Conservation (phyloP, 805 yeast genomes). For the Pichia paraexigua region DNA sequence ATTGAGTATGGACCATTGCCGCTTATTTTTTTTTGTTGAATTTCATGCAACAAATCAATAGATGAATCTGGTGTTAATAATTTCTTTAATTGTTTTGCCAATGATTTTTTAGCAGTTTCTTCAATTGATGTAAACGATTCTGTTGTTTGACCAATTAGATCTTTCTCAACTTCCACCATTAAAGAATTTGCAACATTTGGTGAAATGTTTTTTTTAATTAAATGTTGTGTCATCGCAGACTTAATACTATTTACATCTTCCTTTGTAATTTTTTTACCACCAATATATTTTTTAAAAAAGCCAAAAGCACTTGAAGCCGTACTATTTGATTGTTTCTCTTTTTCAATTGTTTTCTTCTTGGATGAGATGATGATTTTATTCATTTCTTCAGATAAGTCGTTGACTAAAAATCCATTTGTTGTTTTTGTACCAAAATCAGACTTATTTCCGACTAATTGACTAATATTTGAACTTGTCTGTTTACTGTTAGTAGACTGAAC, state of each 20-base stretch:
- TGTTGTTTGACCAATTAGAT: slow-evolving; percentile 65
- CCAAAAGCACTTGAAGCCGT: slow-evolving; percentile 40
- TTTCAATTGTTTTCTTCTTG: slow-evolving; percentile 16
- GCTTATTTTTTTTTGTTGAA: slow-evolving; percentile 39
- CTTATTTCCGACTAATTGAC: slow-evolving; percentile 33
- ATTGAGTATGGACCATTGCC: slow-evolving; percentile 74
- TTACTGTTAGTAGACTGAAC: slow-evolving; percentile 11
- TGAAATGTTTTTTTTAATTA: slow-evolving; percentile 82
- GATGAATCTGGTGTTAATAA: slow-evolving; percentile 89
- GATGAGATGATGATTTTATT: slow-evolving; percentile 29
- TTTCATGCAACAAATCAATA: slow-evolving; percentile 76
- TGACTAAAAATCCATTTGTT: slow-evolving; percentile 52
- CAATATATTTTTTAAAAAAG: slow-evolving; percentile 52
- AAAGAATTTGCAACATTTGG: slow-evolving; percentile 77
- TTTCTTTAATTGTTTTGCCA: slow-evolving; percentile 59
- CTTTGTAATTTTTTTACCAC: slow-evolving; percentile 59
- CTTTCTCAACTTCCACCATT: slow-evolving; percentile 60
- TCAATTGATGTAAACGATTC: slow-evolving; percentile 68
- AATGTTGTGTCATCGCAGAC: slow-evolving; percentile 60
- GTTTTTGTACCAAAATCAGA: slow-evolving; percentile 34
- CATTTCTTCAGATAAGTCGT: slow-evolving; percentile 50
- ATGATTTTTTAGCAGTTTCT: slow-evolving; percentile 55
- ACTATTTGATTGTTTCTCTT: slow-evolving; percentile 14
- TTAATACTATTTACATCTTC: slow-evolving; percentile 61
- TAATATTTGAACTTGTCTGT: slow-evolving; percentile 20